Percentiles rank a stretch among this genome's conserved stretches.
Conservation (phyloP, 2,329 filamentous ascomycete genomes). For the Aspergillus pseudoglaucus region DNA sequence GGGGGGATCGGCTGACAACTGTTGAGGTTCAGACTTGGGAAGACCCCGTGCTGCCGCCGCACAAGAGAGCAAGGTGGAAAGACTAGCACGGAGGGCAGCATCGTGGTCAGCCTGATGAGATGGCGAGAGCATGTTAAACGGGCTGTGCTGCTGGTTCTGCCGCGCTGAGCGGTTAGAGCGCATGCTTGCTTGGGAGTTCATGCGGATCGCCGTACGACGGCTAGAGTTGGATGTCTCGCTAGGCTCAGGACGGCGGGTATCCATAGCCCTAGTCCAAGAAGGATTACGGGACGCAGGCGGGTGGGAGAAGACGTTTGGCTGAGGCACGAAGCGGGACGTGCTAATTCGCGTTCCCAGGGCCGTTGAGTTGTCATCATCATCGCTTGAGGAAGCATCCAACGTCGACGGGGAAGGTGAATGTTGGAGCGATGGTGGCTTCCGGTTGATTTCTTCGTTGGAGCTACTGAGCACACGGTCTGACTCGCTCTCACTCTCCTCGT, state of each 20-base stretch:
- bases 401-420: slow-evolving; percentile 17
- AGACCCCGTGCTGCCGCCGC: slow-evolving; percentile 81
- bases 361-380: slow-evolving; percentile 72
- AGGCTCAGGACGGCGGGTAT: slow-evolving; percentile 47
- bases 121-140: slow-evolving; percentile 65
- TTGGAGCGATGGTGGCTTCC: slow-evolving; percentile 17
- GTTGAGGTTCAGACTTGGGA: slow-evolving; percentile 51
- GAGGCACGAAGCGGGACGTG: slow-evolving; percentile 62
- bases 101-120: slow-evolving; percentile 83
- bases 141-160: slow-evolving; percentile 43
- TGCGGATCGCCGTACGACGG: slow-evolving; percentile 26
- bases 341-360: slow-evolving; percentile 64
- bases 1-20: slow-evolving; percentile 17
- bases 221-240: slow-evolving; percentile 35
- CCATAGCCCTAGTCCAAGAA: slow-evolving; percentile 29
- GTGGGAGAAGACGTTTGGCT: slow-evolving; percentile 88
- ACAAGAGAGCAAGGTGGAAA: slow-evolving; percentile 94
- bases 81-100: slow-evolving; percentile 79
- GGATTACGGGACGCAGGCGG: slow-evolving; percentile 55
- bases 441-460: slow-evolving; percentile 53
- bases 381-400: slow-evolving; percentile 32
- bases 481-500: slow-evolving; percentile 87
- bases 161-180: slow-evolving; percentile 26
- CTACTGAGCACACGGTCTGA: slow-evolving; percentile 65
- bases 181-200: slow-evolving; percentile 33